Percentiles rank a stretch among this genome's conserved stretches.
These are phyloP conservation scores for Wickerhamomyces mucosus DNA, from an alignment of 805 yeast genomes.

Conservation along the genomic window DNA sequence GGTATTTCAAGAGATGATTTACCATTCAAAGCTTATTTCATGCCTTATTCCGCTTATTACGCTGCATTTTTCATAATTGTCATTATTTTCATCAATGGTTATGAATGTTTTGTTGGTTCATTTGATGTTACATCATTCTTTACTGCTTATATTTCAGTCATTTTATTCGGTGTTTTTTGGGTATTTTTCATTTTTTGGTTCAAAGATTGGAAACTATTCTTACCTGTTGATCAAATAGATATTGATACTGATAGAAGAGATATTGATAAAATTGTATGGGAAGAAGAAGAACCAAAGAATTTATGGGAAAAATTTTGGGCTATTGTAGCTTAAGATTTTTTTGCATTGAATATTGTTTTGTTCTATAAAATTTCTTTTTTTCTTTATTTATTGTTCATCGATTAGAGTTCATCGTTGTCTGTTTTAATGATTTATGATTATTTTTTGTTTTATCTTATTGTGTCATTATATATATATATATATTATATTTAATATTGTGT, in stretches of 20 bases:
- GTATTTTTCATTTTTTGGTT: slow-evolving; percentile 42
- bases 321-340: slow-evolving; percentile 19
- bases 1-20: slow-evolving; percentile 58
- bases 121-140: slow-evolving; percentile 51
- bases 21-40: slow-evolving; percentile 65
- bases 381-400: no score
- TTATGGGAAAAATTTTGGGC: slow-evolving; percentile 50
- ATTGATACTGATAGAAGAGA: slow-evolving; percentile 60
- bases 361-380: no score
- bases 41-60: slow-evolving; percentile 63
- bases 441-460: no score
- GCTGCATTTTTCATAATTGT: slow-evolving; percentile 43
- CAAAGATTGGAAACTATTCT: slow-evolving; percentile 32
- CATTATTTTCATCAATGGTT: slow-evolving; percentile 67
- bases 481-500: no score
- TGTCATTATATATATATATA: no score
- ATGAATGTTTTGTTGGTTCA: slow-evolving; percentile 43
- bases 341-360: no score
- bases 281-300: slow-evolving; percentile 39
- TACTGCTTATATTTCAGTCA: slow-evolving; percentile 61
- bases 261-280: slow-evolving; percentile 51
- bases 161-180: slow-evolving; percentile 50
- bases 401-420: no score
- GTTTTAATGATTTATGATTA: no score
- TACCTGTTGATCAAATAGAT: slow-evolving; percentile 52